Conservation (phyloP, 1,284 basidiomycete genomes). For the Fomitopsis palustris region DNA sequence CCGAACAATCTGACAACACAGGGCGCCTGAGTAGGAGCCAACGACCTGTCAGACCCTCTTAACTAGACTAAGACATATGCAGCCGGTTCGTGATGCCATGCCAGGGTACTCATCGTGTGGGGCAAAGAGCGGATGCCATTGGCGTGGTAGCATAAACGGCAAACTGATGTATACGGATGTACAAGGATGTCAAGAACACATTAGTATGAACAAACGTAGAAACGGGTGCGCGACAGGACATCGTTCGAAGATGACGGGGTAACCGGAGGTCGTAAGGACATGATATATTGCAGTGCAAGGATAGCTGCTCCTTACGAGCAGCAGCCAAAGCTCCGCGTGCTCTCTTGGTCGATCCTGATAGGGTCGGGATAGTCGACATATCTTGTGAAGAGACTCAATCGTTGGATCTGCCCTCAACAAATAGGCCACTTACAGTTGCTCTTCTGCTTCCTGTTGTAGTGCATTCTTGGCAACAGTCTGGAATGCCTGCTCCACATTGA, state of each 20-base stretch:
- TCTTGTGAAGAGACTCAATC: slow-evolving; percentile 38
- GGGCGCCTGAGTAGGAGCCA: neutral
- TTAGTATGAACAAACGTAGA: slow-evolving; percentile 17
- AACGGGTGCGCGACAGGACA: slow-evolving; percentile 1
- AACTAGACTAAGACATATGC: neutral
- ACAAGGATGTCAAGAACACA: slow-evolving; percentile 22
- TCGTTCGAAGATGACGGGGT: slow-evolving; percentile 19
- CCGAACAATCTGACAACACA: neutral
- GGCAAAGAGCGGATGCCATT: neutral
- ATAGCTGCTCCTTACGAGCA: slow-evolving; percentile 60
- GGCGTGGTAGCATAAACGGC: slow-evolving; percentile 7
- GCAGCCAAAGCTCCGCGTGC: slow-evolving; percentile 89
- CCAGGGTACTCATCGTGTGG: neutral
- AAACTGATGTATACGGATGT: slow-evolving; percentile 22
- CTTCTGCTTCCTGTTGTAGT: slow-evolving; percentile 94
- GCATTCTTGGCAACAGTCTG: slow-evolving; percentile 99
- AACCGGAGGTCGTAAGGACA: slow-evolving; percentile 18
- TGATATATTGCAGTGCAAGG: slow-evolving; percentile 9
- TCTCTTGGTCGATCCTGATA: slow-evolving; percentile 94
- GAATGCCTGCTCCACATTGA: slow-evolving; percentile 99
- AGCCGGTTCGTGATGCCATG: neutral
- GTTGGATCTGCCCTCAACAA: neutral
- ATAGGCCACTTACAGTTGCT: slow-evolving; percentile 73
- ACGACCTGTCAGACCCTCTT: neutral
- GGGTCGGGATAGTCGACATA: slow-evolving; percentile 99